Evolutionary conservation across 768 basidiomycete genomes (phyloP).

Genomic region (Serendipita vermifera): DNA sequence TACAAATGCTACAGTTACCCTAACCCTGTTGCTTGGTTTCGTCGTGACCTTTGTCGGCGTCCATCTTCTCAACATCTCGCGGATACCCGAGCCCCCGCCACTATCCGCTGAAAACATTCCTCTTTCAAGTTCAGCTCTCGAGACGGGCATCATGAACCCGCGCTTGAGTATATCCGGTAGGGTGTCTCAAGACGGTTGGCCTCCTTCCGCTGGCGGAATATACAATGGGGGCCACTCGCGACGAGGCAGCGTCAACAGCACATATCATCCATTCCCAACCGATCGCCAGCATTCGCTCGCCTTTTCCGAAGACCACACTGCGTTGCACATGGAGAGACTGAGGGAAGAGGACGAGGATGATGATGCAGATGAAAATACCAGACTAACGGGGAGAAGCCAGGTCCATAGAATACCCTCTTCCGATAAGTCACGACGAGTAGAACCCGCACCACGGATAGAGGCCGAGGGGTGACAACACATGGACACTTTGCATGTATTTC

Average conservation of each 20-base stretch:
- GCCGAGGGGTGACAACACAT: too few species aligned
- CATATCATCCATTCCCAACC: slow-evolving; percentile 33
- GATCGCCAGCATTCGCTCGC: slow-evolving; percentile 52
- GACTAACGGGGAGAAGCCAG: too few species aligned
- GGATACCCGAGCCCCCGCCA: slow-evolving; percentile 32
- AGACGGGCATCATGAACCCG: slow-evolving; percentile 59
- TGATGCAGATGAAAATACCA: slow-evolving; percentile 28
- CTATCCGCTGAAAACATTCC: slow-evolving; percentile 25
- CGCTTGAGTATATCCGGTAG: slow-evolving; percentile 71
- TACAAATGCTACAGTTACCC: slow-evolving; percentile 59
- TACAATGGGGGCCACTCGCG: slow-evolving; percentile 43
- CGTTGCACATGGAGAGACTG: slow-evolving; percentile 36
- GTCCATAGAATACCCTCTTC: too few species aligned
- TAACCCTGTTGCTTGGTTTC: slow-evolving; percentile 84
- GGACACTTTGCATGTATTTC: too few species aligned
- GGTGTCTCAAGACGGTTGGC: slow-evolving; percentile 68
- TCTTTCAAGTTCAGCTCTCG: slow-evolving; percentile 33
- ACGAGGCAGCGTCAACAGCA: slow-evolving; percentile 50
- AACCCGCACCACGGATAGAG: too few species aligned
- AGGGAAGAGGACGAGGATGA: slow-evolving; percentile 54
- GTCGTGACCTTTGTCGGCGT: slow-evolving; percentile 91
- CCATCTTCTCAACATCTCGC: slow-evolving; percentile 80
- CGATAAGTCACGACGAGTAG: too few species aligned
- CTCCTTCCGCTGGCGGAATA: slow-evolving; percentile 24
- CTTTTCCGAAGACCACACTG: slow-evolving; percentile 47